Conservation (phyloP, 2,329 filamentous ascomycete genomes). For the Cladosporium phlei region DNA sequence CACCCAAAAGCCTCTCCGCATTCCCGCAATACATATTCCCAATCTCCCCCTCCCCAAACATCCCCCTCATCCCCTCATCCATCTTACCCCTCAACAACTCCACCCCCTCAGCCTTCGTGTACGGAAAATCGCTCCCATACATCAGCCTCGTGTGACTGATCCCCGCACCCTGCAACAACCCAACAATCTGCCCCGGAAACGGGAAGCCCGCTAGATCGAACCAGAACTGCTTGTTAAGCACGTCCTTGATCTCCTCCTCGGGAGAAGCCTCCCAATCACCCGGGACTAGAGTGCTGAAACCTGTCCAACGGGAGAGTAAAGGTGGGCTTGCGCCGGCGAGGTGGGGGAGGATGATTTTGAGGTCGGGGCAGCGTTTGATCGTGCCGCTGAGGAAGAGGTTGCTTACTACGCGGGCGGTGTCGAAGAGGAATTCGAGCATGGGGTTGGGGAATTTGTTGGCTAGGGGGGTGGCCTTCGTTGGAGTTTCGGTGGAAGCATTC, state of each 20-base stretch:
- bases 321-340: conserved; percentile 44
- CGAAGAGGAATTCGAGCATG: conserved; percentile 51
- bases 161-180: conserved; percentile 38
- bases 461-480: conserved; percentile 35
- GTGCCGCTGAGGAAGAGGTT: conserved; percentile 48
- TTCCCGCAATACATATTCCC: conserved; percentile 37
- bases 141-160: conserved; percentile 42
- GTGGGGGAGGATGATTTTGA: conserved; percentile 48
- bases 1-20: conserved; percentile 32
- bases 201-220: conserved; percentile 52
- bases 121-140: conserved; percentile 53
- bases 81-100: conserved; percentile 37
- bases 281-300: conserved; percentile 37
- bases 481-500: conserved; percentile 17
- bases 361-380: conserved; percentile 41
- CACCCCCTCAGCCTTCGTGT: conserved; percentile 39
- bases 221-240: conserved; percentile 42
- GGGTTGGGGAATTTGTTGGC: conserved; percentile 38
- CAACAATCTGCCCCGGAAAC: conserved; percentile 47
- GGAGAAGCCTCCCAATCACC: conserved; percentile 27
- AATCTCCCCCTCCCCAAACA: conserved; percentile 35
- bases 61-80: conserved; percentile 37
- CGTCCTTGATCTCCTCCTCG: conserved; percentile 29
- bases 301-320: conserved; percentile 41
- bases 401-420: conserved; percentile 46